Evolutionary conservation across 352 stramenopile species (phyloP), one percentile per base, ranked within the genome.

Genomic region (Achlya hypogyna): DNA sequence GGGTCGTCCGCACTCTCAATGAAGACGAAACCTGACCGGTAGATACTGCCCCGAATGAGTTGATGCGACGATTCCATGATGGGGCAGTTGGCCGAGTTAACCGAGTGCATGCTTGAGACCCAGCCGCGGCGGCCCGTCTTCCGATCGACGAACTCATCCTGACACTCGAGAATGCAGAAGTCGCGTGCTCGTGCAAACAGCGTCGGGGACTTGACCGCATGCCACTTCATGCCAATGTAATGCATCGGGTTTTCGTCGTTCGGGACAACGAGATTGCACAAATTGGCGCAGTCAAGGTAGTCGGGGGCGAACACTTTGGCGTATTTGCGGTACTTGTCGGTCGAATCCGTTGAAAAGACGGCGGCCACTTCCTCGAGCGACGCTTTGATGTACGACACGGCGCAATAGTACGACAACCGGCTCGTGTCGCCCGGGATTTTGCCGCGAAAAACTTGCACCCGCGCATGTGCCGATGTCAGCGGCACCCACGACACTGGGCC

Each of bases 401-500:
- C 85, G 43, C 85, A 78, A 53, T 91, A 63, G 32, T 67, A 67
- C 35, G 60, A 27, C 10, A 58, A 16, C 1, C n/a, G 22, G 1
- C 28, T 58, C 34, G 60, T 23, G 23, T 67, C 60, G 28, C 60
- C 60, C 4, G 60, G 20, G 22, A 45, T 56, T 28, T 67, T 74
- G 32, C 85, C 85, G 56, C 89, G 81, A 69, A 79, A 91, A 12
- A 93, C 75, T 32, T 93, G 80, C 18, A 93, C 79, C 18, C 52
- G 58, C 53, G 89, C 78, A 22, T 49, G 14, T 3, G 85, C 74
- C 0, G 82, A 88, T 6, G 78, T 77, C 28, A 93, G 70, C 43
- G 82, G 83, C 16, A 93, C 74, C 85, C 85, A 93, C 54, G 84
- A 79, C 73, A 93, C 87, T 14, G 85, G 85, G 0, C 85, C 85